These are phyloP conservation scores for Mallotus japonicus DNA, from an alignment of 441 rosid genomes.

Conservation along the genomic window DNA sequence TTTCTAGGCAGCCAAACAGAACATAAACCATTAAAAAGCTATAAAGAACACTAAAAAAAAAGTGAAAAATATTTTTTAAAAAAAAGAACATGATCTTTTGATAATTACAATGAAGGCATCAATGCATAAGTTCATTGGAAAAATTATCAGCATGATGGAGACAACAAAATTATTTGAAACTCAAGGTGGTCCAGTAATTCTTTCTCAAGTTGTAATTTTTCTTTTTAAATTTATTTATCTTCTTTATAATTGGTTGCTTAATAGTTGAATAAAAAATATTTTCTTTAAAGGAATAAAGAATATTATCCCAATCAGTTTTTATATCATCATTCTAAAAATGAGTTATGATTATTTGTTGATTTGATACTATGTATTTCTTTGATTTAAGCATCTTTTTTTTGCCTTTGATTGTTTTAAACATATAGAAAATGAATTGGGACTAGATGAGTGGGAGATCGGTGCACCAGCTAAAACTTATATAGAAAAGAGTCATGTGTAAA, in stretches of 20 bases:
- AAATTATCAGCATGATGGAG: constrained; percentile 90
- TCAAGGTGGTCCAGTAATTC: constrained; percentile 95
- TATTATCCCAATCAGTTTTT: not conserved
- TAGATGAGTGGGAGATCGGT: constrained; percentile 75
- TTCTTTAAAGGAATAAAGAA: not conserved
- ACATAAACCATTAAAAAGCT: no score
- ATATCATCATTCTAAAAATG: constrained; percentile 12
- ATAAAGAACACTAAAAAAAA: no score
- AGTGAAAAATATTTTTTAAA: no score
- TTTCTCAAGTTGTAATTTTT: constrained; percentile 56
- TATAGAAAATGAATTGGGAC: constrained; percentile 96
- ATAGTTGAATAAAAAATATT: not conserved
- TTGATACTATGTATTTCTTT: not conserved
- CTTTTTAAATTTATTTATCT: constrained; percentile 4
- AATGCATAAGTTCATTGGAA: constrained; percentile 79
- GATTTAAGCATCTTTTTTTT: constrained; percentile 8
- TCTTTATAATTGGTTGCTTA: not conserved
- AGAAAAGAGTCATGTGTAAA: constrained; percentile 94
- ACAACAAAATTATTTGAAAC: constrained; percentile 71
- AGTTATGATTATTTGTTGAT: constrained; percentile 4
- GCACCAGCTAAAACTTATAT: constrained; percentile 69
- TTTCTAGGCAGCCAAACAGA: no score
- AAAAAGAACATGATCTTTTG: constrained; percentile 8
- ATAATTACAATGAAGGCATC: constrained; percentile 27
- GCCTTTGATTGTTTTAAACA: constrained; percentile 35